Evolutionary conservation across 495 filamentous ascomycete genomes (phyloP).

Genomic region (Aspergillus egyptiacus): DNA sequence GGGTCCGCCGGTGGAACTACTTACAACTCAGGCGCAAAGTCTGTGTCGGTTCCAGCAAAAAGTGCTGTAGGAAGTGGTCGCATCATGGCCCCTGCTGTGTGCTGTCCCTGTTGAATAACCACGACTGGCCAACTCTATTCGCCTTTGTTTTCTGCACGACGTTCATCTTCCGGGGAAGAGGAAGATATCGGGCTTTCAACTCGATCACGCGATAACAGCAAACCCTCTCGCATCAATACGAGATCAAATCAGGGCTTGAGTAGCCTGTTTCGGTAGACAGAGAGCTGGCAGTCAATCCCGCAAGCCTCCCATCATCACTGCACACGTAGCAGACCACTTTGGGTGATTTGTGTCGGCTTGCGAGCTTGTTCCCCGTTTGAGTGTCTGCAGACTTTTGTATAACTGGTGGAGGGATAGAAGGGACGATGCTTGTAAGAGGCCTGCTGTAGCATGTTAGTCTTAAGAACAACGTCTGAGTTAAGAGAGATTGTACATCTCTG

Average conservation of each 20-base stretch:
- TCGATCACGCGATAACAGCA: conserved; percentile 14
- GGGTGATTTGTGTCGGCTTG: conserved; percentile 24
- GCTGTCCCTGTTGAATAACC: background rate
- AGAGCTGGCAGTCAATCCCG: conserved; percentile 21
- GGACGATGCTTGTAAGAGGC: too few relatives aligned
- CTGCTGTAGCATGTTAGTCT: background rate
- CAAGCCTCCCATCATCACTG: conserved; percentile 28
- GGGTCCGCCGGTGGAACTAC: conserved; percentile 2
- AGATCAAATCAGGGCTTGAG: conserved; percentile 4
- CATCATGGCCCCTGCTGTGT: conserved; percentile 3
- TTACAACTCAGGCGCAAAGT: background rate
- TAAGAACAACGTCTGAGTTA: conserved; percentile 5
- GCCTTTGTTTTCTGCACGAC: background rate
- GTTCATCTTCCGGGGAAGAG: background rate
- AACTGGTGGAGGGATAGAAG: conserved; percentile 7
- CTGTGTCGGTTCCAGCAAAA: conserved; percentile 1
- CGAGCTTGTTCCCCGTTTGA: conserved; percentile 15
- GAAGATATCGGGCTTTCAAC: background rate
- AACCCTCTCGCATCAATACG: background rate
- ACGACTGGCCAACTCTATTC: conserved; percentile 1
- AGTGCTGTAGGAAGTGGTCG: conserved; percentile 5
- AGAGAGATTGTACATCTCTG: too few relatives aligned
- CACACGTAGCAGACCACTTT: conserved; percentile 31
- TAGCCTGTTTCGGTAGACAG: conserved; percentile 14
- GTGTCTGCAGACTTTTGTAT: background rate